These are phyloP conservation scores for Ophidiomyces ophidiicola DNA, from an alignment of 2,329 filamentous ascomycete species.

Conservation along the genomic window DNA sequence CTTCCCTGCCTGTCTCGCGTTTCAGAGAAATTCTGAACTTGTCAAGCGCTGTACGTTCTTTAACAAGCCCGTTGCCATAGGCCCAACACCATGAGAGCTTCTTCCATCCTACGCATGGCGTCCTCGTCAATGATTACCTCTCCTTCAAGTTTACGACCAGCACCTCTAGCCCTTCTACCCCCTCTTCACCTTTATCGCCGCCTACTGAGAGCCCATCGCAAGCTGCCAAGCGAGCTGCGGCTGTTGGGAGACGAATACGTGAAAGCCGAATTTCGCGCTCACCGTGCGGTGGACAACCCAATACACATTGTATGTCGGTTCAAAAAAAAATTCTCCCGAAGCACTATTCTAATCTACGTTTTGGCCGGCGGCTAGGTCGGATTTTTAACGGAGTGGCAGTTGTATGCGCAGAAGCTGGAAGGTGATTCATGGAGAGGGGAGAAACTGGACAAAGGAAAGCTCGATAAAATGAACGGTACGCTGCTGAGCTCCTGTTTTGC, in stretches of 20 bases:
- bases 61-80: background rate
- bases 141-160: slow-evolving; percentile 32
- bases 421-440: slow-evolving; percentile 75
- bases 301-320: slow-evolving; percentile 61
- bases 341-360: background rate
- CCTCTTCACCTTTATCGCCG: slow-evolving; percentile 83
- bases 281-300: slow-evolving; percentile 75
- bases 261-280: slow-evolving; percentile 81
- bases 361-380: slow-evolving; percentile 52
- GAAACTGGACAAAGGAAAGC: slow-evolving; percentile 67
- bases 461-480: slow-evolving; percentile 89
- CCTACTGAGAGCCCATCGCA: slow-evolving; percentile 73
- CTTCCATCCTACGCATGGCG: slow-evolving; percentile 30
- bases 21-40: no score
- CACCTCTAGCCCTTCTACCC: slow-evolving; percentile 60
- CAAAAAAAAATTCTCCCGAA: background rate
- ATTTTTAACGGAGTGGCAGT: slow-evolving; percentile 92
- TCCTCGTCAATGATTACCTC: slow-evolving; percentile 30
- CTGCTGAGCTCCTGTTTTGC: slow-evolving; percentile 1
- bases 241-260: slow-evolving; percentile 84
- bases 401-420: slow-evolving; percentile 85
- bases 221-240: slow-evolving; percentile 60
- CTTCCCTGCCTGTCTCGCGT: no score
- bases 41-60: no score
- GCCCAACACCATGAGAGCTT: slow-evolving; percentile 32